Evolutionary conservation across 2,329 filamentous ascomycete species (phyloP), one percentile per base, ranked within the genome.

Genomic region (Fusarium acutatum): DNA sequence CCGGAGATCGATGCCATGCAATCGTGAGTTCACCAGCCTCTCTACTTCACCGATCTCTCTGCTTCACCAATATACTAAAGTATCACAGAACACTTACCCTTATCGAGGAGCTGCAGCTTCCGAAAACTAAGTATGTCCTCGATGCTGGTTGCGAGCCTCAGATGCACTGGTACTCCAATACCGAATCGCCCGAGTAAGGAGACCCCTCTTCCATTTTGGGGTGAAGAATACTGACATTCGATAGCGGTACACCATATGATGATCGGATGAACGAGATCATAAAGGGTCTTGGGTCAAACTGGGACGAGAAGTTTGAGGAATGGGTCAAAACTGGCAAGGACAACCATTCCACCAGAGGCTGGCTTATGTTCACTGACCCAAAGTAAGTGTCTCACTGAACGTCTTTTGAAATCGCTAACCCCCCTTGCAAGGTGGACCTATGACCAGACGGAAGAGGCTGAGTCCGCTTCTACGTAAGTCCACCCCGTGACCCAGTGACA

Each of bases 1-100:
- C 71, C 71, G 0, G 43, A 74, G 7, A 74, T 74, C 15, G 38
- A 52, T 6, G 60, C 70, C 0, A 71, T 71, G 71, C 24, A 62
- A 18, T 73, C 71, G 71, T 73, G 5, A 37, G 69, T 44, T 5
- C 2, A 3, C 4, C 2, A 17, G 7, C n/a, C n/a, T n/a, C n/a
- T n/a, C n/a, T n/a, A n/a, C n/a, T n/a, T n/a, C n/a, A n/a, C n/a
- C n/a, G n/a, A n/a, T 13, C 7, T 3, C 4, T 6, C 2, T 9
- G 2, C 6, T 11, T 17, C 11, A 13, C 1, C 1, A 14, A 2
- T 6, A 1, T 5, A 3, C 40, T 66, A n/a, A 66, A 13, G 0
- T 3, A 6, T 7, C 2, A 3, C 1, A 74, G 70, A 0, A 71
- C 71, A 2, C 18, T 73, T 4, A 41, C 28, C 3, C 59, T 73